Evolutionary conservation across 1,284 basidiomycete genomes (phyloP), one percentile per base, ranked within the genome.

Genomic region (Erythrobasidium hasegawianum): DNA sequence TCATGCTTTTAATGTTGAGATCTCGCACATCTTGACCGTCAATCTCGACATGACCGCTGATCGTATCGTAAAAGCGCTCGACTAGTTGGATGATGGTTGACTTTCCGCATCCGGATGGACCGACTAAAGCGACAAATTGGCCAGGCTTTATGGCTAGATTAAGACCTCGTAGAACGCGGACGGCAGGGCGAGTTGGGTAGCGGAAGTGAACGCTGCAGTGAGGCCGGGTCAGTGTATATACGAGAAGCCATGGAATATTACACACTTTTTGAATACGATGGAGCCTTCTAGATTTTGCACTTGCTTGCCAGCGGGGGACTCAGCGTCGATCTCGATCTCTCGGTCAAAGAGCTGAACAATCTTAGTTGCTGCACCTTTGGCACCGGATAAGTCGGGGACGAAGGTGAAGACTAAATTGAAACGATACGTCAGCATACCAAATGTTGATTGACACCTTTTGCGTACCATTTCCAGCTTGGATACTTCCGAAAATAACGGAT

Each of bases 81-180:
- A 91, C 84, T 68, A 95, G 78, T 76, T 93, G 59, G 67, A 94
- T 90, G 45, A 86, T 80, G 0, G 91, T 95, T 77, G 85, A 87
- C 81, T 95, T 94, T 38, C 91, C 91, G 62, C 85, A 91, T 18
- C 77, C 79, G 13, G 64, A 68, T 0, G 71, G 67, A 4, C 95
- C 95, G 52, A 97, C 94, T 11, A 97, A 82, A 3, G 94, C 94
- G 65, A 91, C 84, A 68, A 89, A 96, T 29, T 88, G 91, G n/a
- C 95, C 94, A 2, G 94, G 90, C 72, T 89, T 84, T 27, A 94
- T 85, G 57, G 86, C 83, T 57, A 95, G 77, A 58, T 85, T 86
- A 33, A 96, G 79, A 70, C 86, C 86, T 59, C 89, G 86, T 67
- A 96, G 79, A 1, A 96, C 91, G 58, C 88, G 86, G n/a, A 93